Conservation (phyloP, 768 basidiomycete species). For the Auricularia heimuer region DNA sequence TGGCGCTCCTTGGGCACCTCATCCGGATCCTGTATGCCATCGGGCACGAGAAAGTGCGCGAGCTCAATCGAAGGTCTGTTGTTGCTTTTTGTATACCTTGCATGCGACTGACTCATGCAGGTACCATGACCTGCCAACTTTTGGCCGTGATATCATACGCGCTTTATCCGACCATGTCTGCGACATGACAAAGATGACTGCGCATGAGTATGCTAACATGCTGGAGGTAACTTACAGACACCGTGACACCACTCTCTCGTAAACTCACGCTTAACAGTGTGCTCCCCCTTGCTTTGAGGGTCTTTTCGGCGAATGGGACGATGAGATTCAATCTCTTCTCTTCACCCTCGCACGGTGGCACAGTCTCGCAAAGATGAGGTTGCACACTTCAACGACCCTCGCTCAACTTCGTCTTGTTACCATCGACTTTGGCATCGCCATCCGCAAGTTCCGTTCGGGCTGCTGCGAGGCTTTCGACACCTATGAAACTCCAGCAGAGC, state of each 20-base stretch:
- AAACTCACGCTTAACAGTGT: too few relatives aligned
- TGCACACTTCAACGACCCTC: slow-evolving; percentile 5
- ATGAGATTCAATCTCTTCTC: slow-evolving; percentile 7
- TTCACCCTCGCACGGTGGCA: slow-evolving; percentile 5
- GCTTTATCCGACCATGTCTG: slow-evolving; percentile 3
- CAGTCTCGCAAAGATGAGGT: slow-evolving; percentile 7
- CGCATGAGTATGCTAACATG: slow-evolving; percentile 6
- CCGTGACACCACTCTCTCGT: too few relatives aligned
- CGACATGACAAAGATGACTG: slow-evolving; percentile 5
- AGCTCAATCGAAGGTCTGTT: slow-evolving; percentile 13
- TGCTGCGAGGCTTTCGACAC: slow-evolving; percentile 19
- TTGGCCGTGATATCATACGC: slow-evolving; percentile 7
- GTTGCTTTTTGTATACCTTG: too few relatives aligned
- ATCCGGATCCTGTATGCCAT: slow-evolving; percentile 22
- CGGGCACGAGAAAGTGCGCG: slow-evolving; percentile 11
- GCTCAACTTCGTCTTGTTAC: slow-evolving; percentile 16
- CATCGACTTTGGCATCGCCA: slow-evolving; percentile 10
- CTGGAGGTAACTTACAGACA: slow-evolving; percentile 1
- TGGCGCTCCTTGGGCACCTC: slow-evolving; percentile 27
- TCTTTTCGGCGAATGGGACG: slow-evolving; percentile 20
- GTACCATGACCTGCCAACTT: slow-evolving; percentile 1
- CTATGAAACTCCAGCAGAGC: slow-evolving; percentile 23
- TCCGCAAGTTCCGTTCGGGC: slow-evolving; percentile 15
- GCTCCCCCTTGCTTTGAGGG: slow-evolving; percentile 28
- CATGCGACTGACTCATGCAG: neutral